A percentile compares a stretch with the other conserved stretches of the same genome.
phyloP scores from a whole-genome alignment of 1,139 yeast genomes.

The Diutina rugosa region DNA sequence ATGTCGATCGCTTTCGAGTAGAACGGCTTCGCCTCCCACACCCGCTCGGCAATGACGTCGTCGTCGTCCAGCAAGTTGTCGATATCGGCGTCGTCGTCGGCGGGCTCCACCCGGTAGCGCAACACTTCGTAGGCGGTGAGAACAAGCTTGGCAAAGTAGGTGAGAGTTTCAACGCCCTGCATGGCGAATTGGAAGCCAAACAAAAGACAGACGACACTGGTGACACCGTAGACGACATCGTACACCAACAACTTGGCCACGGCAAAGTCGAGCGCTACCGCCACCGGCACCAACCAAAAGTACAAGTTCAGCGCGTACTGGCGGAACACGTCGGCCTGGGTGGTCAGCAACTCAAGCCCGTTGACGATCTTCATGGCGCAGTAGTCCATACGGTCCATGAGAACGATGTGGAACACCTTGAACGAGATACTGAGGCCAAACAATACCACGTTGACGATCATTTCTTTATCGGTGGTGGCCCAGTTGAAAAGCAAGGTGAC shows the following conservation, averaged over 20 bases:
- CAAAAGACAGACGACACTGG: conserved; percentile 37
- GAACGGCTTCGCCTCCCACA: conserved; percentile 64
- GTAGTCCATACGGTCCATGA: conserved; percentile 50
- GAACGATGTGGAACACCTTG: conserved; percentile 66
- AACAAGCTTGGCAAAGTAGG: conserved; percentile 33
- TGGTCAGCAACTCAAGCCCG: conserved; percentile 8
- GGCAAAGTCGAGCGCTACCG: conserved; percentile 37
- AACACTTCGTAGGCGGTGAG: conserved; percentile 48
- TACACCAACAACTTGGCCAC: conserved; percentile 45
- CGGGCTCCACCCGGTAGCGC: conserved; percentile 10
- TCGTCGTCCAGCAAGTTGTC: conserved; percentile 10
- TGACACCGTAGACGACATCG: conserved; percentile 41
- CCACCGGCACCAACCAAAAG: conserved; percentile 13
- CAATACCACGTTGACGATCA: conserved; percentile 34
- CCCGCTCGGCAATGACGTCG: conserved; percentile 41
- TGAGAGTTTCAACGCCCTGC: conserved; percentile 41
- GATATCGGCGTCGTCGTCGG: not conserved
- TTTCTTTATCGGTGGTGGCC: conserved; percentile 38
- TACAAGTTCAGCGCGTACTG: conserved; percentile 10
- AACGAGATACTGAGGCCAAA: conserved; percentile 35
- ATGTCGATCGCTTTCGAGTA: conserved; percentile 49
- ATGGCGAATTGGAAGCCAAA: conserved; percentile 73
- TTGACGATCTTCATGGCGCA: conserved; percentile 26
- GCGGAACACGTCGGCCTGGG: conserved; percentile 16
- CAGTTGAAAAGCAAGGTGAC: conserved; percentile 54